Evolutionary conservation across 257 asterid species (phyloP), one percentile per base, ranked within the genome.

Genomic region (Voacanga thouarsii): DNA sequence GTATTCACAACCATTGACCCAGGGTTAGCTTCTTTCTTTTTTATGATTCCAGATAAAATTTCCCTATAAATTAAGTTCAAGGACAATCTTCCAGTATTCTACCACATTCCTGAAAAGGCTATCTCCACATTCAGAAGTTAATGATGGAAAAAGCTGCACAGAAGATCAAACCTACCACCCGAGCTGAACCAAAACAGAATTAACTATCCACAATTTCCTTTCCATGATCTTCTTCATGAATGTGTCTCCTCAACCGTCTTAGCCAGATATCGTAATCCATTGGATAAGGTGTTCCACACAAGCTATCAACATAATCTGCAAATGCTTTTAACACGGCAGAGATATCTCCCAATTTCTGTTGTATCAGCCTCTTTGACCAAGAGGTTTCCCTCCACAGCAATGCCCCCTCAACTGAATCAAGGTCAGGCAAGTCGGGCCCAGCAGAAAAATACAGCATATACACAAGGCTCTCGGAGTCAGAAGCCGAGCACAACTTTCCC

Each of bases 401-500:
- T 56, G 99, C 99, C 70, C 98, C 98, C 83, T 96, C 99, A 5
- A 96, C 97, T 4, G 99, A 96, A 84, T 96, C 99, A 75, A 96
- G 82, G 59, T 87, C 89, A 11, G 99, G 99, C 82, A 92, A 82
- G 75, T 92, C 89, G 72, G 90, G 92, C 63, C 97, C 97, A 7
- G 83, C 83, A 55, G 90, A 89, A 79, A 90, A 93, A 77, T 93
- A 92, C 11, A 96, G 92, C 94, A 90, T 85, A 79, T 93, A 96
- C 0, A 96, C 97, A 33, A 96, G 86, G 85, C 98, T 92, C 84
- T 96, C 99, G 8, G 98, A 98, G 80, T 96, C 99, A 16, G 99
- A 96, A 77, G 98, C 99, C 15, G 98, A 86, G 81, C 98, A 96
- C 75, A 96, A 78, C 75, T 89, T 93, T 71, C 99, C 99, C 73